Conservation (phyloP, 371 early-diverging fungal genomes). For the Batrachochytrium dendrobatidis region DNA sequence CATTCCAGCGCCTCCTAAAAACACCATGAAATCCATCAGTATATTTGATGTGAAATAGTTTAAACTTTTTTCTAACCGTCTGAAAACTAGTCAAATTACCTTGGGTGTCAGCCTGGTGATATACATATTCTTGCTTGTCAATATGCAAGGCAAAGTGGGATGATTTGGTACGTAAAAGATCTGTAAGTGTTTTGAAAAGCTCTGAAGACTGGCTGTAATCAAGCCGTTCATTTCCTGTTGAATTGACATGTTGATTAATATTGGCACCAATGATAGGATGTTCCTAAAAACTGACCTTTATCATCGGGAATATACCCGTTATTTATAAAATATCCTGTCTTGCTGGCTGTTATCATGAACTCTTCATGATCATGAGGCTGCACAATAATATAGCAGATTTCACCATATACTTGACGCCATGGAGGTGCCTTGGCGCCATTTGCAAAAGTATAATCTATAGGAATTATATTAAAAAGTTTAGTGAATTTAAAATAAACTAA, state of each 20-base stretch:
- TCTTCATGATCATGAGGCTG: conserved; percentile 31
- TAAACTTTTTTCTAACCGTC: conserved; percentile 6
- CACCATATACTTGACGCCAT: conserved; percentile 49
- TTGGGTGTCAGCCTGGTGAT: background rate
- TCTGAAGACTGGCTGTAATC: conserved; percentile 38
- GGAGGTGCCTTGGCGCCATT: conserved; percentile 47
- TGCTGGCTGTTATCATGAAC: conserved; percentile 40
- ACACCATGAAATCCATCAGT: no score
- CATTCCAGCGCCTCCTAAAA: background rate
- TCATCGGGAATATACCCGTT: conserved; percentile 42
- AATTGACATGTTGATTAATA: no score
- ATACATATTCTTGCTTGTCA: conserved; percentile 40
- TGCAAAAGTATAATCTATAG: conserved; percentile 44
- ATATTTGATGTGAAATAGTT: no score
- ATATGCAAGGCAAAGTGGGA: conserved; percentile 33
- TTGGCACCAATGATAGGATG: background rate
- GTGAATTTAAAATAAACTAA: no score
- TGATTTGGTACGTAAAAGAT: conserved; percentile 28
- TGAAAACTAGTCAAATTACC: background rate
- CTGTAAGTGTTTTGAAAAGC: conserved; percentile 32
- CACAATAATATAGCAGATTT: conserved; percentile 41
- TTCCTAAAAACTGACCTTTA: conserved; percentile 24
- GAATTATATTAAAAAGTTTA: no score
- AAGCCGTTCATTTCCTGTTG: conserved; percentile 34
- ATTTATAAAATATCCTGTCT: conserved; percentile 47